Conservation (phyloP, 106 monocot species). For the Dendrobium nobile region DNA sequence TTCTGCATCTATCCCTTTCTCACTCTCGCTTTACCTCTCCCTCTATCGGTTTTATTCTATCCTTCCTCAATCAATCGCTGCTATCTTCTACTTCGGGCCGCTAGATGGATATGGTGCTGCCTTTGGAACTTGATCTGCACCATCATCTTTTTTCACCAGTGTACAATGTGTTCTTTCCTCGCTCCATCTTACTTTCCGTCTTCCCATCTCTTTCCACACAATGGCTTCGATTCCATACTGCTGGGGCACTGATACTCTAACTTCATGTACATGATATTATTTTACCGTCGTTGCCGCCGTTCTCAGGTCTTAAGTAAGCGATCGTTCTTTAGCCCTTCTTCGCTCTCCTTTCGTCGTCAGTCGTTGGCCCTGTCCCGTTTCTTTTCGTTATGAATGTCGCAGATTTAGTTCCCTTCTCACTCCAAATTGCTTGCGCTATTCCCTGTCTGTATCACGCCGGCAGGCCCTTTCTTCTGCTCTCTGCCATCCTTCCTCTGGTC, state of each 20-base stretch:
- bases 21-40: background rate
- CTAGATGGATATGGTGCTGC: background rate
- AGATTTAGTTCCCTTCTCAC: background rate
- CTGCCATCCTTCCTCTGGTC: background rate
- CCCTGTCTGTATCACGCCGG: background rate
- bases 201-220: background rate
- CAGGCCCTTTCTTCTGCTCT: background rate
- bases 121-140: background rate
- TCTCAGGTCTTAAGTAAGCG: background rate
- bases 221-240: background rate
- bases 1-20: background rate
- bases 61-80: background rate
- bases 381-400: too few relatives aligned
- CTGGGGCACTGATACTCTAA: background rate
- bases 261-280: background rate
- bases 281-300: background rate
- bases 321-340: background rate
- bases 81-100: background rate
- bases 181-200: background rate
- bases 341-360: background rate
- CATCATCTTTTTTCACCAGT: background rate
- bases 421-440: background rate
- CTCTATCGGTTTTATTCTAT: background rate
- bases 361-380: too few relatives aligned
- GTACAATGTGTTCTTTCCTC: background rate